Percentiles rank a stretch among this genome's conserved stretches.
phyloP scores from a whole-genome alignment of 2,329 filamentous ascomycete genomes.

The Penicillium sp. region DNA sequence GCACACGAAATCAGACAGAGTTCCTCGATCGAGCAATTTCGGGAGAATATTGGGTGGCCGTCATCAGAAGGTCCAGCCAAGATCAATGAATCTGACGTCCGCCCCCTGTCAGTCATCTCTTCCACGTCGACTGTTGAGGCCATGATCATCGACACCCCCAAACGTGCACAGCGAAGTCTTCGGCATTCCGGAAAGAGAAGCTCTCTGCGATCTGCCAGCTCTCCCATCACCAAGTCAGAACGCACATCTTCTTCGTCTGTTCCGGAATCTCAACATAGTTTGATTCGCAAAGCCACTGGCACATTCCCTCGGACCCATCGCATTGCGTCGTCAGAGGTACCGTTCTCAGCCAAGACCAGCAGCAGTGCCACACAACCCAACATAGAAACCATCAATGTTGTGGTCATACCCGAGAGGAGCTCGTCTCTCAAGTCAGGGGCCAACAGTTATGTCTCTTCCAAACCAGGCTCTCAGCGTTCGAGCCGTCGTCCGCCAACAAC shows the following conservation, averaged over 20 bases:
- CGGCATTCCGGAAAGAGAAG: slow-evolving; percentile 57
- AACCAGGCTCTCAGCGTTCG: slow-evolving; percentile 41
- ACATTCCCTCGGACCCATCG: slow-evolving; percentile 51
- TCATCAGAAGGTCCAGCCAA: slow-evolving; percentile 32
- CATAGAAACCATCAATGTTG: slow-evolving; percentile 48
- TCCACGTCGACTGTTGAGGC: slow-evolving; percentile 58
- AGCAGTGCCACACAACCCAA: slow-evolving; percentile 31
- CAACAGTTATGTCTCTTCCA: slow-evolving; percentile 41
- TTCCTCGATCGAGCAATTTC: slow-evolving; percentile 50
- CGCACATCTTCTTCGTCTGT: slow-evolving; percentile 48
- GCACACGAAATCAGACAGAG: slow-evolving; percentile 27
- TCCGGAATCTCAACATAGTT: slow-evolving; percentile 47
- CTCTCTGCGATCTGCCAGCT: slow-evolving; percentile 52
- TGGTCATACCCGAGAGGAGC: slow-evolving; percentile 49
- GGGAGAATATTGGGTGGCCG: slow-evolving; percentile 54
- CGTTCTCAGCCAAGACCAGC: slow-evolving; percentile 35
- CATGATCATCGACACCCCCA: slow-evolving; percentile 55
- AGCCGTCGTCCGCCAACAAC: slow-evolving; percentile 38
- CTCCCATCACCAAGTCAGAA: slow-evolving; percentile 46
- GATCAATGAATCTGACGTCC: slow-evolving; percentile 30
- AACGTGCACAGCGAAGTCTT: slow-evolving; percentile 47
- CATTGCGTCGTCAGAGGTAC: slow-evolving; percentile 46
- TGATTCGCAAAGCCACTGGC: slow-evolving; percentile 53
- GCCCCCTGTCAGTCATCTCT: slow-evolving; percentile 53
- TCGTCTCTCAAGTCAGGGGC: slow-evolving; percentile 46